Evolutionary conservation across 2,329 filamentous ascomycete species (phyloP).

Genomic region (Cladophialophora carrionii): DNA sequence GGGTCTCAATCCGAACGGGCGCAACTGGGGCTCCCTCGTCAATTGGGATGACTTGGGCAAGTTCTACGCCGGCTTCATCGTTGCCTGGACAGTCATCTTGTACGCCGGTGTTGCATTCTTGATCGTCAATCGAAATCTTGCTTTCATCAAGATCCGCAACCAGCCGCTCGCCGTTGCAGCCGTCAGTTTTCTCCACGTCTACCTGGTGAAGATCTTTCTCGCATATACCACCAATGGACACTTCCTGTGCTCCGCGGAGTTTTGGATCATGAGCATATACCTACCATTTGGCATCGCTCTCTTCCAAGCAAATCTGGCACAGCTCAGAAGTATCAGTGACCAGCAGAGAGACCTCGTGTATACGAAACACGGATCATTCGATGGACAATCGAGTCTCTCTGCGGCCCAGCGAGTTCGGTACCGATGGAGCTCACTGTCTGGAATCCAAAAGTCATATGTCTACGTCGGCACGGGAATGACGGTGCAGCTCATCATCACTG

Average conservation of each 20-base stretch:
- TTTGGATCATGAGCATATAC: constrained; percentile 66
- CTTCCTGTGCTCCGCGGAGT: constrained; percentile 58
- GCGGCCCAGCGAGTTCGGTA: neutral
- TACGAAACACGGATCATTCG: neutral
- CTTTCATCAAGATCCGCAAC: constrained; percentile 39
- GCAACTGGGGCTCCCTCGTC: constrained; percentile 11
- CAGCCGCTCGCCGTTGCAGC: constrained; percentile 36
- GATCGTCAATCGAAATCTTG: constrained; percentile 30
- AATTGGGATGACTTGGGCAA: constrained; percentile 16
- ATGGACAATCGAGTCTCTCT: neutral
- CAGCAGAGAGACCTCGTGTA: constrained; percentile 8
- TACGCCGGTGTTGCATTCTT: constrained; percentile 15
- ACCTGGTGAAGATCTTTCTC: constrained; percentile 38
- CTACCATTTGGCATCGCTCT: constrained; percentile 65
- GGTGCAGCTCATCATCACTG: constrained; percentile 17
- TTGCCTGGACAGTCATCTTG: constrained; percentile 25
- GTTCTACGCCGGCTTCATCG: constrained; percentile 10
- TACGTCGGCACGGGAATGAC: constrained; percentile 15
- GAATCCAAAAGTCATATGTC: constrained; percentile 8
- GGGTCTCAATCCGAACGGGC: constrained; percentile 5
- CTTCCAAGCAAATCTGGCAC: constrained; percentile 64
- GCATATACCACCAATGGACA: constrained; percentile 39
- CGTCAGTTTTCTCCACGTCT: constrained; percentile 40
- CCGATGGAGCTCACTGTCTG: constrained; percentile 9
- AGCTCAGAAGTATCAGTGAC: constrained; percentile 49